Evolutionary conservation across 129 eudicot genomes (phyloP), one percentile per base, ranked within the genome.

Genomic region (Tagetes erecta): DNA sequence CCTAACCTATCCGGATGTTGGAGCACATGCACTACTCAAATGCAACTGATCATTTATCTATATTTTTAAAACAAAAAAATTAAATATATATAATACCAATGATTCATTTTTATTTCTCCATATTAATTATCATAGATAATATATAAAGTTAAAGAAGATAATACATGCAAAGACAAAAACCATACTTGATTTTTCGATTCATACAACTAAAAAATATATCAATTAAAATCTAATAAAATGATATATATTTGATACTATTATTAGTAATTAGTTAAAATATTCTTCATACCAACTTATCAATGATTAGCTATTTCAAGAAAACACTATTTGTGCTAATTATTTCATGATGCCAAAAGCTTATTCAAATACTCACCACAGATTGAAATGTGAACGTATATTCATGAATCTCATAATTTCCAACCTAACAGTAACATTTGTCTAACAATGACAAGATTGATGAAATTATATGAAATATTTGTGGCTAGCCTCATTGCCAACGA

Each of bases 291-390:
- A 42, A 53, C 55, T 52, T 34, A 53, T 52, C 20, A 40, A 41
- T 42, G 41, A 57, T 68, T 11, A 56, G 55, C 44, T 67, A 50
- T 76, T 42, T 45, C 41, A 68, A 56, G 60, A 68, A 67, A 68
- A 68, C 69, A 68, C 50, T 14, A 13, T 57, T 27, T 57, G 76
- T 58, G 81, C 39, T 67, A 20, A 20, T 20, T 70, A 70, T 14
- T 53, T 34, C 30, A 62, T 53, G 51, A 64, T 53, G 74, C 52
- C 64, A 72, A 64, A 72, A 79, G 41, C 59, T 27, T 14, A 68
- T 35, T 38, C 36, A 72, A 72, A 79, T 72, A 64, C 38, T 71
- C 78, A 79, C 83, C 83, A 72, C 78, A 72, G 35, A 64, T 57
- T 72, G 53, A 31, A 64, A 10, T 42, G 72, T 9, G 62, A 53